These are phyloP conservation scores for Venturia aucupariae DNA, from an alignment of 2,329 filamentous ascomycete species.

Conservation along the genomic window DNA sequence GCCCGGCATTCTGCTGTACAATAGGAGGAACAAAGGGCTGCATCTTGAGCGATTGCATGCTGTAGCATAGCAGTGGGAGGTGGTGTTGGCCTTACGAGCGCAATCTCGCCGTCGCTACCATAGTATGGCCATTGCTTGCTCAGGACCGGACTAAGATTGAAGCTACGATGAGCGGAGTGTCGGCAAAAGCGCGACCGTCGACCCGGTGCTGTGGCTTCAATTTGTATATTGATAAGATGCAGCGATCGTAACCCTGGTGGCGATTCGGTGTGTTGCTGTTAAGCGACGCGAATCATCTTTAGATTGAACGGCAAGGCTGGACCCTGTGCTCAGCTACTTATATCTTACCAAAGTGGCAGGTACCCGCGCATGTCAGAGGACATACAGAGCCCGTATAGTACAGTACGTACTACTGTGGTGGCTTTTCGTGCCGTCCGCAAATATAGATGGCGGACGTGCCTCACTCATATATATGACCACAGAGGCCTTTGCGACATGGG, in stretches of 20 bases:
- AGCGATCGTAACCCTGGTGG: background rate
- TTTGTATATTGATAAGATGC: background rate
- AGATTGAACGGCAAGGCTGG: background rate
- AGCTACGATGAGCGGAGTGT: background rate
- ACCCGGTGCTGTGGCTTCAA: background rate
- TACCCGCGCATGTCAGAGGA: background rate
- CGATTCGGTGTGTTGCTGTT: background rate
- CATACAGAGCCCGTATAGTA: background rate
- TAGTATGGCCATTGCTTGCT: background rate
- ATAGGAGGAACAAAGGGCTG: constrained; percentile 1
- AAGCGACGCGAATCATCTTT: background rate
- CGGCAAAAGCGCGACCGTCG: background rate
- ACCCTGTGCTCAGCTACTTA: background rate
- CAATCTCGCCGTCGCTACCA: background rate
- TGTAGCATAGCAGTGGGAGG: background rate
- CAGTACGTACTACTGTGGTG: too few relatives aligned
- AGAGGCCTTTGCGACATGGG: background rate
- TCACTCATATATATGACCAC: background rate
- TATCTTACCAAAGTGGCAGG: background rate
- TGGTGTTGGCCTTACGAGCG: background rate
- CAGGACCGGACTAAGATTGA: background rate
- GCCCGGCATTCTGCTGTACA: background rate
- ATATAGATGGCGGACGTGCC: background rate
- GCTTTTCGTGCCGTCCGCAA: background rate
- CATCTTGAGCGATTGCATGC: constrained; percentile 8